Evolutionary conservation across 2,329 filamentous ascomycete species (phyloP).

Genomic region (Allantophomopsis lycopodina): DNA sequence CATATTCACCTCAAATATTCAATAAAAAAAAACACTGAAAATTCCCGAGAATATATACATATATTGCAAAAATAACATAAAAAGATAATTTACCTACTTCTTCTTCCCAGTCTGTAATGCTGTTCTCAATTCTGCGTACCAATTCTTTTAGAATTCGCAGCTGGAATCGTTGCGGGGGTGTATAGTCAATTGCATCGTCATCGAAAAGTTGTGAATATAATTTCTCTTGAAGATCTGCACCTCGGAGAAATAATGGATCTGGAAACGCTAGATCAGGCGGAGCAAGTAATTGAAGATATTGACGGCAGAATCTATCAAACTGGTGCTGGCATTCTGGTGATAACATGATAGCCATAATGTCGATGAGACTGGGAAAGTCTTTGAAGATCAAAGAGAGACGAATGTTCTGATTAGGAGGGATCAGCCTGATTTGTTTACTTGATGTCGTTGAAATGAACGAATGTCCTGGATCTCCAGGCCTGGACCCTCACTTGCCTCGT

Average conservation of each 20-base stretch:
- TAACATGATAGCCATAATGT: constrained; percentile 12
- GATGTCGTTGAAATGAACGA: no score
- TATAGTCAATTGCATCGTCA: constrained; percentile 33
- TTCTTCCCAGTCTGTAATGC: constrained; percentile 70
- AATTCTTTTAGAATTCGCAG: constrained; percentile 62
- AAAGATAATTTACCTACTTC: constrained; percentile 51
- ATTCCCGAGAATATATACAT: constrained; percentile 2
- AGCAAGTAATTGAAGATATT: constrained; percentile 67
- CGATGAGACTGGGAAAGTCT: no score
- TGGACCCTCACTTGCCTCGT: no score
- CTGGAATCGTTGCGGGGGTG: constrained; percentile 57
- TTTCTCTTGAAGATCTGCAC: constrained; percentile 46
- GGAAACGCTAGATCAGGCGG: constrained; percentile 45
- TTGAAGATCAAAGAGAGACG: no score
- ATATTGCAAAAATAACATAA: constrained; percentile 4
- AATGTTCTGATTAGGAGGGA: no score
- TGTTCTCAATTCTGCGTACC: constrained; percentile 53
- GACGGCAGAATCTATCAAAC: constrained; percentile 46
- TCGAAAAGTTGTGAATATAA: constrained; percentile 57
- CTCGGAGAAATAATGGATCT: constrained; percentile 38
- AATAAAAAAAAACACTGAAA: constrained; percentile 1
- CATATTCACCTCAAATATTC: not conserved
- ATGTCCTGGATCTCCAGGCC: no score
- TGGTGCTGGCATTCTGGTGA: constrained; percentile 15
- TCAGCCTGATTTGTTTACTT: no score